Conservation (phyloP, 169 alveolate genomes). For the Neospora caninum region DNA sequence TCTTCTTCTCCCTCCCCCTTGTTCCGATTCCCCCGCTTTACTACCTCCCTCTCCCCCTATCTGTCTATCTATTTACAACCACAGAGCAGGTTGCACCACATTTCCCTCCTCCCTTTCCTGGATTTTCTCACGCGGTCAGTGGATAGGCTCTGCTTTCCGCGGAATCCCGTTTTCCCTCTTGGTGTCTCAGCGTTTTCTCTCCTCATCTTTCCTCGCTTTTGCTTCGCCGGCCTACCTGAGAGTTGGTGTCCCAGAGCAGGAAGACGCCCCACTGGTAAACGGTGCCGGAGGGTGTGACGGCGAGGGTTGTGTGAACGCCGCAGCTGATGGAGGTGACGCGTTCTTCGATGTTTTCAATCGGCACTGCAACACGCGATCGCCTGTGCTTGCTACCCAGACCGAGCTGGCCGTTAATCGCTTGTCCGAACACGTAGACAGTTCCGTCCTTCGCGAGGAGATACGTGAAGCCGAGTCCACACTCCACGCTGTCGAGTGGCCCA, state of each 20-base stretch:
- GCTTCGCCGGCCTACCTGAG: slow-evolving; percentile 6
- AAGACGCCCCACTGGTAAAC: slow-evolving; percentile 51
- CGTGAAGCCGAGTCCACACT: slow-evolving; percentile 36
- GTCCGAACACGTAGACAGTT: not conserved
- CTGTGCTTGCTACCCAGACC: slow-evolving; percentile 10
- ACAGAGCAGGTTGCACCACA: too few relatives aligned
- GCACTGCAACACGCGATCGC: not conserved
- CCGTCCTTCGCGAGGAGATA: not conserved
- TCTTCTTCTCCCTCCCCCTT: not conserved
- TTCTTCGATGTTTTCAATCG: not conserved
- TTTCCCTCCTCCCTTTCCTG: too few relatives aligned
- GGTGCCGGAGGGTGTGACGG: not conserved
- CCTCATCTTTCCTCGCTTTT: not conserved
- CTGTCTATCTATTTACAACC: not conserved
- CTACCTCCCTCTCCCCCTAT: not conserved
- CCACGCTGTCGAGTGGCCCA: not conserved
- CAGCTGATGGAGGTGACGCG: not conserved
- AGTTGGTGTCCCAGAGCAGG: slow-evolving; percentile 37
- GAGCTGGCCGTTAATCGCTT: slow-evolving; percentile 29
- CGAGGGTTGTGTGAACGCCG: slow-evolving; percentile 12
- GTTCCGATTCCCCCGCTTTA: not conserved
- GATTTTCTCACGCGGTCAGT: too few relatives aligned
- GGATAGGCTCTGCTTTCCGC: too few relatives aligned
- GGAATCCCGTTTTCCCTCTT: not conserved
- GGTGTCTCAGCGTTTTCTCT: not conserved